Conservation (phyloP, 108 stramenopile species). For the Skeletonema costatum region DNA sequence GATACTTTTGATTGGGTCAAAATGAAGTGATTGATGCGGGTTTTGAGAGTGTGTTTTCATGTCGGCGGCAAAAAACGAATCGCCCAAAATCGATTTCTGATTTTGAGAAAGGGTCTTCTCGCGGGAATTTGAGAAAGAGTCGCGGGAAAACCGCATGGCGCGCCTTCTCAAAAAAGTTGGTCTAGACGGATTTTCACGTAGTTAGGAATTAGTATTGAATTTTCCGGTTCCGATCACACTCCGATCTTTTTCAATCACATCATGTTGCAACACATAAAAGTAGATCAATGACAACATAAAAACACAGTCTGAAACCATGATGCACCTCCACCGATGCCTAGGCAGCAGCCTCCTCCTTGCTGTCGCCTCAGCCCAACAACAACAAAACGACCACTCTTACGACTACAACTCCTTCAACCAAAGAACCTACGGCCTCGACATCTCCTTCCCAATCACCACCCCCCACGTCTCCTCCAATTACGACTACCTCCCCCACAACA, state of each 20-base stretch:
- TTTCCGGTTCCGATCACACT: too few relatives aligned
- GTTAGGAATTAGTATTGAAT: too few relatives aligned
- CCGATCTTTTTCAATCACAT: too few relatives aligned
- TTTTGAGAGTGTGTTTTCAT: not conserved
- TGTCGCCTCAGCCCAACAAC: not conserved
- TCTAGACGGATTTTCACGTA: too few relatives aligned
- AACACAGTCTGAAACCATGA: too few relatives aligned
- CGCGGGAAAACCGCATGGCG: too few relatives aligned
- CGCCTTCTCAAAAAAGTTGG: too few relatives aligned
- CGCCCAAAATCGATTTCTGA: too few relatives aligned
- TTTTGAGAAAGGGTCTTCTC: too few relatives aligned
- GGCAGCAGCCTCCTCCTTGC: not conserved
- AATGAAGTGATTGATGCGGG: not conserved
- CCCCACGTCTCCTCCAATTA: slow-evolving; percentile 50
- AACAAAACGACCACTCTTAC: not conserved
- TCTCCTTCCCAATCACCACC: slow-evolving; percentile 64
- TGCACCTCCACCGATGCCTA: not conserved
- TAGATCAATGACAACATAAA: too few relatives aligned
- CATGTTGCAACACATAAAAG: too few relatives aligned
- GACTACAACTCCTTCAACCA: slow-evolving; percentile 14
- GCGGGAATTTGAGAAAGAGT: too few relatives aligned
- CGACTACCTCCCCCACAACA: slow-evolving; percentile 62
- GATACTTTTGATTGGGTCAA: not conserved
- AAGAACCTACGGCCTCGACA: slow-evolving; percentile 54
- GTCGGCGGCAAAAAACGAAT: not conserved